Evolutionary conservation across 1,284 basidiomycete species (phyloP).

Genomic region (Pseudozyma hubeiensis): DNA sequence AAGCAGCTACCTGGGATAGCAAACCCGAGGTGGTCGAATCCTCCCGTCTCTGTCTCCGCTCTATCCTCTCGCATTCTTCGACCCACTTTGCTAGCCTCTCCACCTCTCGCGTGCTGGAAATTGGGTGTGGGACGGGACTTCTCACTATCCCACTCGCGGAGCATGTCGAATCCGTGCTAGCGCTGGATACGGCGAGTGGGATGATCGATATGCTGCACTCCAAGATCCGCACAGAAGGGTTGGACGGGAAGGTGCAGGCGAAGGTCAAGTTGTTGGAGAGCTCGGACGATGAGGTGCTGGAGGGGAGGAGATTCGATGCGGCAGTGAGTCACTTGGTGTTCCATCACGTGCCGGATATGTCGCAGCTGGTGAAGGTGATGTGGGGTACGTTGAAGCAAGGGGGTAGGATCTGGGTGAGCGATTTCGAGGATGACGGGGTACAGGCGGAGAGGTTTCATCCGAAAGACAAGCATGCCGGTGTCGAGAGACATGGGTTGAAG

Average conservation of each 20-base stretch:
- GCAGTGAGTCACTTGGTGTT: constrained; percentile 48
- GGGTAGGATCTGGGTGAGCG: constrained; percentile 34
- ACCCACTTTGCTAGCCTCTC: constrained; percentile 11
- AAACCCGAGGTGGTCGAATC: constrained; percentile 44
- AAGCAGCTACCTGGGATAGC: constrained; percentile 44
- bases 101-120: constrained; percentile 23
- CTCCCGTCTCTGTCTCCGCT: constrained; percentile 26
- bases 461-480: constrained; percentile 47
- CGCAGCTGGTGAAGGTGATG: constrained; percentile 30
- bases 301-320: constrained; percentile 23
- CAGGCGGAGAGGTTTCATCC: constrained; percentile 44
- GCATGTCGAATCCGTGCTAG: constrained; percentile 25
- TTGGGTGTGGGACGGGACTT: constrained; percentile 48
- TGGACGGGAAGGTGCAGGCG: constrained; percentile 19
- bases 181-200: constrained; percentile 36
- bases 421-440: constrained; percentile 37
- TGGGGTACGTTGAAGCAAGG: constrained; percentile 14
- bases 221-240: constrained; percentile 6
- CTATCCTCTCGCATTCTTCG: constrained; percentile 15
- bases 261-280: constrained; percentile 40
- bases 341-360: constrained; percentile 47
- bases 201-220: constrained; percentile 48
- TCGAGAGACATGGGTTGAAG: constrained; percentile 46
- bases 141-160: constrained; percentile 31
- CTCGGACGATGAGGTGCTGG: constrained; percentile 33